A percentile compares a stretch with the other conserved stretches of the same genome.
These are phyloP conservation scores for Ceratocystiopsis brevicomis DNA, from an alignment of 2,329 filamentous ascomycete species.

Conservation along the genomic window DNA sequence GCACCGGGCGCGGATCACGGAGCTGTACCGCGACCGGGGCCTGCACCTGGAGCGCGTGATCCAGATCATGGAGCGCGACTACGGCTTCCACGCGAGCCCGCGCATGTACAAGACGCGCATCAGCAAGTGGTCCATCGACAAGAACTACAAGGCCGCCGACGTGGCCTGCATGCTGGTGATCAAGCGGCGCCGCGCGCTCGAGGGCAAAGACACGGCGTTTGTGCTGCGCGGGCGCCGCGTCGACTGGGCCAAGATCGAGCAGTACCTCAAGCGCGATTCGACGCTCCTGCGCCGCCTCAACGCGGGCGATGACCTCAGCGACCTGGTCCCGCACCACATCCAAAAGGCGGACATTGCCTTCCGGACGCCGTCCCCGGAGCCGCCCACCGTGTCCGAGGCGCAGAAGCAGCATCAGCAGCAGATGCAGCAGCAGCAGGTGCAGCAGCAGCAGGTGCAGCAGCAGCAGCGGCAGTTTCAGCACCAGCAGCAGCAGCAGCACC, in stretches of 20 bases:
- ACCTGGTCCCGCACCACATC: slow-evolving; percentile 6
- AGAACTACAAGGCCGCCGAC: slow-evolving; percentile 15
- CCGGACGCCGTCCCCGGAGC: slow-evolving; percentile 10
- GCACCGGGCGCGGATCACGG: slow-evolving; percentile 12
- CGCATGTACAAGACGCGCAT: slow-evolving; percentile 18
- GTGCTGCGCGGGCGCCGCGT: slow-evolving; percentile 12
- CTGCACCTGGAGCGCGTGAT: slow-evolving; percentile 14
- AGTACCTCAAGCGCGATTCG: slow-evolving; percentile 13
- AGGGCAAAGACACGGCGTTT: slow-evolving; percentile 12
- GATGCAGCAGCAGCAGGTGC: neutral
- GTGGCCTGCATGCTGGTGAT: slow-evolving; percentile 13
- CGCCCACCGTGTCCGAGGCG: neutral
- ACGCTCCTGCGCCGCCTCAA: slow-evolving; percentile 8
- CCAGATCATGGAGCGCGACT: slow-evolving; percentile 11
- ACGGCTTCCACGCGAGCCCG: slow-evolving; percentile 12
- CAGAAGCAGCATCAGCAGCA: neutral
- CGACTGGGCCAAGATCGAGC: slow-evolving; percentile 13
- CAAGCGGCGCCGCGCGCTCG: slow-evolving; percentile 10
- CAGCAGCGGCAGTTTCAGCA: too few species aligned
- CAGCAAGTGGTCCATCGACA: slow-evolving; percentile 16
- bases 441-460: neutral
- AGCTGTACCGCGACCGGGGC: slow-evolving; percentile 12
- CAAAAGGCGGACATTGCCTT: slow-evolving; percentile 10
- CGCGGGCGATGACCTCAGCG: slow-evolving; percentile 6
- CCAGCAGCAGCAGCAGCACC: neutral